Conservation (phyloP, 2,329 filamentous ascomycete genomes). For the Knufia petricola region DNA sequence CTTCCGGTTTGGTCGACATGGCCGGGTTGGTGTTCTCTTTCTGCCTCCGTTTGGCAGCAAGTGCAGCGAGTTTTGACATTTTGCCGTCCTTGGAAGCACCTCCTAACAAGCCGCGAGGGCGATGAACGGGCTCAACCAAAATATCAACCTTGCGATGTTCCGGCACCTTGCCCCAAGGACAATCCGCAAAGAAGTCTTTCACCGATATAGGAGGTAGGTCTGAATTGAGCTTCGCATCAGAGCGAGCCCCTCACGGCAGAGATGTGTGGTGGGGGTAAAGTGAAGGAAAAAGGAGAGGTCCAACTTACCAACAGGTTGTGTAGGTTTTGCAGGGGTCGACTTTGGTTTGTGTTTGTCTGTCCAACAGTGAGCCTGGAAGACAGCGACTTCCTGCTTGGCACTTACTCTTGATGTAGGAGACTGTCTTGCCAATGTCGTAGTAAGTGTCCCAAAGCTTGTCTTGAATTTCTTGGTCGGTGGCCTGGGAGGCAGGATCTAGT, state of each 20-base stretch:
- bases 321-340: constrained; percentile 2
- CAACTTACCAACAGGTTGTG: constrained; percentile 5
- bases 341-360: constrained; percentile 20
- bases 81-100: constrained; percentile 61
- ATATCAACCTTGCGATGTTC: constrained; percentile 51
- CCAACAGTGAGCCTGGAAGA: background rate
- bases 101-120: constrained; percentile 63
- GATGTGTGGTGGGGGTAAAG: background rate
- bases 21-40: constrained; percentile 58
- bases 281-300: constrained; percentile 2
- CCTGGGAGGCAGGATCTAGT: constrained; percentile 54
- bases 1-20: constrained; percentile 16
- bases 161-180: constrained; percentile 74
- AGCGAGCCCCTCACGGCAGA: constrained; percentile 3
- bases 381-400: background rate
- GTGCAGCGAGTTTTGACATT: constrained; percentile 79
- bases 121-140: constrained; percentile 51
- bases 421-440: constrained; percentile 79
- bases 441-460: constrained; percentile 94
- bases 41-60: constrained; percentile 69
- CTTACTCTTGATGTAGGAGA: constrained; percentile 65
- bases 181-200: constrained; percentile 65
- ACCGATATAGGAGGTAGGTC: constrained; percentile 33
- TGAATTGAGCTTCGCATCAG: constrained; percentile 8
- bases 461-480: constrained; percentile 65